Base-by-base conservation (phyloP, 768 basidiomycete species). In the Boletus pseudopeckii region DNA sequence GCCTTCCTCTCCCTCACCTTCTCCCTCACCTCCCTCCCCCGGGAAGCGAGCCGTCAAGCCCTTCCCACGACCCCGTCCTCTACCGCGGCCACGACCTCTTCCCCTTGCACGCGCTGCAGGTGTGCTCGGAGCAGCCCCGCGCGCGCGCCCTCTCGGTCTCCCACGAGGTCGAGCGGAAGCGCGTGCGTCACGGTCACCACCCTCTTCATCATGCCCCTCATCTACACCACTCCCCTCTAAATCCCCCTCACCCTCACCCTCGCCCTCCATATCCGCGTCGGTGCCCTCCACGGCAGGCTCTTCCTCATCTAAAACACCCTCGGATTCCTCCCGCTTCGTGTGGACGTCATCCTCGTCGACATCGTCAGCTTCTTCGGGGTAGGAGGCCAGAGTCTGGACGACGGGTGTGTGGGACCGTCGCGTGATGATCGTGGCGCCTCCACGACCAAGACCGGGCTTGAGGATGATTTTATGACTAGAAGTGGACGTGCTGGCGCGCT, bases 21-120 rank as follows among this genome's bases (percentile, higher is more conserved):
- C 78, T 3, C 64, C 75, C 5, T 72, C 76, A 3, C 59, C 75
- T n/a, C 77, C 80, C 42, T 62, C 61, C 9, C 52, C 64, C 26
- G 52, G 43, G n/a, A 65, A 59, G 20, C 61, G 64, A 26, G 63
- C 65, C 14, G 65, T 66, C 38, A 59, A 36, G 15, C 65, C 62
- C 22, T 71, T 73, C 7, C 73, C 72, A 40, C 73, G 62, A 45
- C 71, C 72, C 38, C 76, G 71, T 6, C 75, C 75, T 42, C 74
- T 69, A 38, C 77, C 77, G 8, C 77, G 68, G 1, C 76, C 77
- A 34, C 79, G 71, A 4, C 71, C 71, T 8, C 59, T 54, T 0
- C 57, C 74, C 42, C 66, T 69, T 6, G 67, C 71, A 30, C 71
- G 64, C 20, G 71, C 34, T 3, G 52, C 71, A 5, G 74, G 70